A percentile compares a stretch with the other conserved stretches of the same genome.
phyloP scores from a whole-genome alignment of 129 eudicot genomes.

The sunflower (Helianthus annuus) region DNA sequence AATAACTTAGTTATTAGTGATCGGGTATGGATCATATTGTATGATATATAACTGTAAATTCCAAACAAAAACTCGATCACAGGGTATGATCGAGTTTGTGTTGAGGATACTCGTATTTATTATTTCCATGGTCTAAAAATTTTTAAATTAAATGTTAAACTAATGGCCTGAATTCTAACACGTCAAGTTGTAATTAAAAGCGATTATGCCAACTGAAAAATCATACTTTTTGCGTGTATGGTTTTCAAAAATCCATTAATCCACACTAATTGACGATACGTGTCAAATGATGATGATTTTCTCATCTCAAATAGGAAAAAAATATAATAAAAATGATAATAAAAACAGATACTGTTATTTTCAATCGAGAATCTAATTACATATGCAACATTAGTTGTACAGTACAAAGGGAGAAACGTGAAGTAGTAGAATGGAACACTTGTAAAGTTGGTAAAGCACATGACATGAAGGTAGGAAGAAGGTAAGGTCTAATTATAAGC shows the following conservation, averaged over 20 bases:
- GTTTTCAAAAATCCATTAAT: neutral
- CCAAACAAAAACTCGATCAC: neutral
- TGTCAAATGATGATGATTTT: neutral
- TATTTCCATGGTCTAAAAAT: neutral
- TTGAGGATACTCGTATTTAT: neutral
- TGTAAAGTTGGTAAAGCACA: constrained; percentile 50
- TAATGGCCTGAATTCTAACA: neutral
- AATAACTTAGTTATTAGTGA: too few species aligned
- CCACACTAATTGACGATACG: neutral
- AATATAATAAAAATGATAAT: too few species aligned
- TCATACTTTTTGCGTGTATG: neutral
- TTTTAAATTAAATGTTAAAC: neutral
- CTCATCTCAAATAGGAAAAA: neutral
- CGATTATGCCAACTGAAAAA: neutral
- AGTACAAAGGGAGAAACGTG: constrained; percentile 20
- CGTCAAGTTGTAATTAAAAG: constrained; percentile 4
- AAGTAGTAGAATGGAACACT: constrained; percentile 33
- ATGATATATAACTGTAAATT: neutral
- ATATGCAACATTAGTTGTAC: constrained; percentile 31
- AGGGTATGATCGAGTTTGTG: too few species aligned
- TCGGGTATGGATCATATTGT: neutral
- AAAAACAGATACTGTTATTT: neutral
- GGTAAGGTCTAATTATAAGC: constrained; percentile 38
- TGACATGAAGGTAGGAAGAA: constrained; percentile 42
- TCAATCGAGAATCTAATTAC: constrained; percentile 7